Percentiles rank a stretch among this genome's conserved stretches.
These are phyloP conservation scores for Galerina marginata DNA, from an alignment of 768 basidiomycete species.

Conservation along the genomic window DNA sequence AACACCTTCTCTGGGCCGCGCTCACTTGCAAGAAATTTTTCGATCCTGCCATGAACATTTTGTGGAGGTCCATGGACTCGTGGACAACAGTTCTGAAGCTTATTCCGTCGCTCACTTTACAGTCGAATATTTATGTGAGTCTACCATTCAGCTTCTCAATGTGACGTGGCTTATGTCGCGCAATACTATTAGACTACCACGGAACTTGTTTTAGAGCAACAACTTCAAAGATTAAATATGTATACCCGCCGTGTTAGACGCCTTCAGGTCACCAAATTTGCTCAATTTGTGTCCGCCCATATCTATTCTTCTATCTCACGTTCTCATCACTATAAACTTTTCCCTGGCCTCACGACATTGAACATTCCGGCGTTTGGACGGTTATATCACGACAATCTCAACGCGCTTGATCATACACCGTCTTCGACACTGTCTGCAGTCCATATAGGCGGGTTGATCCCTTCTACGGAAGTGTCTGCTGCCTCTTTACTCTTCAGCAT, in stretches of 20 bases:
- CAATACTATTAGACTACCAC: background rate
- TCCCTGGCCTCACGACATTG: background rate
- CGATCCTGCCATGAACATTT: constrained; percentile 10
- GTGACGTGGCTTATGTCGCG: too few species aligned
- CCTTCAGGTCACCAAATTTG: background rate
- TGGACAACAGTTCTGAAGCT: constrained; percentile 6
- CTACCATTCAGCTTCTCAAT: background rate
- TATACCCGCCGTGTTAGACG: constrained; percentile 4
- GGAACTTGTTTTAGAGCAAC: background rate
- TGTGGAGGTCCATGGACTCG: constrained; percentile 10
- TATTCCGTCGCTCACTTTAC: background rate
- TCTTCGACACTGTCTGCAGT: background rate
- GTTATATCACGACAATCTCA: background rate
- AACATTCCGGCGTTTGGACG: background rate
- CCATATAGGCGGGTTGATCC: background rate
- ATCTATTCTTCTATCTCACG: background rate
- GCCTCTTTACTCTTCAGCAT: background rate
- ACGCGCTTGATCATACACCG: background rate
- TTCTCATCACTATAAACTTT: background rate
- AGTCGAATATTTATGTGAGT: constrained; percentile 3
- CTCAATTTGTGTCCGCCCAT: background rate
- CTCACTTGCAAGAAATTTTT: constrained; percentile 10
- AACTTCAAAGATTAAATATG: constrained; percentile 1
- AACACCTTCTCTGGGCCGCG: background rate
- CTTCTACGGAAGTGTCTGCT: background rate